Conservation (phyloP, 2,329 filamentous ascomycete genomes). For the Apiospora arundinis region DNA sequence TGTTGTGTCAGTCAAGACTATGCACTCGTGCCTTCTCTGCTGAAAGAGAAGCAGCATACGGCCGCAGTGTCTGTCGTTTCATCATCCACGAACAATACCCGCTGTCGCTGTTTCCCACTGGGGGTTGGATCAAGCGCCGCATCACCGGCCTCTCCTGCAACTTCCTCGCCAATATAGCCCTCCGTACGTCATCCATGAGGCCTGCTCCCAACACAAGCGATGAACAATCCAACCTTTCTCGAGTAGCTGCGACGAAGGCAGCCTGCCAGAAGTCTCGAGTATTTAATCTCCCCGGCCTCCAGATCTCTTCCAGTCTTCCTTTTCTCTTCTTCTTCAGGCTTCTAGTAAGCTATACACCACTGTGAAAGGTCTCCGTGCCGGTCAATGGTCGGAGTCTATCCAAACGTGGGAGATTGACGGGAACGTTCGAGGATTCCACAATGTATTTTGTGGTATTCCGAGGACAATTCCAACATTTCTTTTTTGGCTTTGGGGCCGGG, state of each 20-base stretch:
- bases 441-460: not conserved
- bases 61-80: not conserved
- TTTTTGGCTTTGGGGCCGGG: not conserved
- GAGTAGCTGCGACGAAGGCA: not conserved
- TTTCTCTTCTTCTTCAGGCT: not conserved
- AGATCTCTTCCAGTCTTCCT: not conserved
- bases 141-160: constrained; percentile 10
- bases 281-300: constrained; percentile 3
- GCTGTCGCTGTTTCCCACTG: not conserved
- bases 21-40: not conserved
- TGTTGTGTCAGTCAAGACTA: constrained; percentile 8
- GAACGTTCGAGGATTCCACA: not conserved
- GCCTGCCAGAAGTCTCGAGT: not conserved
- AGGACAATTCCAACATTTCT: not conserved
- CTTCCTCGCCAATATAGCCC: not conserved
- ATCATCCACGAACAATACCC: not conserved
- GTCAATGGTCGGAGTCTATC: not conserved
- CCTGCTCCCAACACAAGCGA: not conserved
- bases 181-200: not conserved
- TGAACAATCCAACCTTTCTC: not conserved
- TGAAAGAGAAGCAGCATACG: not conserved
- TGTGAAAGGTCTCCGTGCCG: too few relatives aligned
- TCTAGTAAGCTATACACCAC: too few relatives aligned
- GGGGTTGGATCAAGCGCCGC: not conserved
- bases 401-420: not conserved